Percentiles rank a stretch among this genome's conserved stretches.
Conservation (phyloP, 257 asterid species). For the Gentiana dahurica region DNA sequence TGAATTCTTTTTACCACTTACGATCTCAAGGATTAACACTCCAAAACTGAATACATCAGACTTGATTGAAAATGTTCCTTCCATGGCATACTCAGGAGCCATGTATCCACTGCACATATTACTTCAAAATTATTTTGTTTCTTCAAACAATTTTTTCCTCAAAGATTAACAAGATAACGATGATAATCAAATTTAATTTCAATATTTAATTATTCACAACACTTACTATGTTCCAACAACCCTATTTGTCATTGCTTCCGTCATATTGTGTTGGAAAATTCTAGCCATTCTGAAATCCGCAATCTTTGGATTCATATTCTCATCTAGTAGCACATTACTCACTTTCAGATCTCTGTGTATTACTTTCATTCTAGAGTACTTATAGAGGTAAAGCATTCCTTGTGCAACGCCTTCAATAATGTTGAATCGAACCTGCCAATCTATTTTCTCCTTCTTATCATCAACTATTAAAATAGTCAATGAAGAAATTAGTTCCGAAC, state of each 20-base stretch:
- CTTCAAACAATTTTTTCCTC: too few relatives aligned
- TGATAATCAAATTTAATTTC: too few relatives aligned
- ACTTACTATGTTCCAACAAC: constrained; percentile 56
- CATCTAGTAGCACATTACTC: constrained; percentile 43
- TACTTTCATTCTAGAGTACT: constrained; percentile 44
- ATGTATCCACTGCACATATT: constrained; percentile 44
- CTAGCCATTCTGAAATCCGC: constrained; percentile 64
- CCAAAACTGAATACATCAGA: constrained; percentile 62
- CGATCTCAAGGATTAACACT: constrained; percentile 46
- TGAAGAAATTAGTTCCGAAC: not conserved
- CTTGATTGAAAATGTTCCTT: constrained; percentile 51
- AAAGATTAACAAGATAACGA: not conserved
- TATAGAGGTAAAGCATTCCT: constrained; percentile 60
- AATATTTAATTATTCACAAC: too few relatives aligned
- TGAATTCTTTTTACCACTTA: constrained; percentile 41
- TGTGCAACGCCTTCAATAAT: constrained; percentile 40
- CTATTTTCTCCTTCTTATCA: constrained; percentile 8
- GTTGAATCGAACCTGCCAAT: constrained; percentile 23
- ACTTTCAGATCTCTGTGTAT: constrained; percentile 56
- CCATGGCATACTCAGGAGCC: constrained; percentile 66
- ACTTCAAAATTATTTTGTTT: not conserved
- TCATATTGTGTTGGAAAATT: constrained; percentile 31
- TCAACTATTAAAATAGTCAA: constrained; percentile 12
- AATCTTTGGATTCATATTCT: constrained; percentile 55
- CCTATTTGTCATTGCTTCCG: constrained; percentile 42